Conservation (phyloP, 257 asterid species). For the Plantago ovata region DNA sequence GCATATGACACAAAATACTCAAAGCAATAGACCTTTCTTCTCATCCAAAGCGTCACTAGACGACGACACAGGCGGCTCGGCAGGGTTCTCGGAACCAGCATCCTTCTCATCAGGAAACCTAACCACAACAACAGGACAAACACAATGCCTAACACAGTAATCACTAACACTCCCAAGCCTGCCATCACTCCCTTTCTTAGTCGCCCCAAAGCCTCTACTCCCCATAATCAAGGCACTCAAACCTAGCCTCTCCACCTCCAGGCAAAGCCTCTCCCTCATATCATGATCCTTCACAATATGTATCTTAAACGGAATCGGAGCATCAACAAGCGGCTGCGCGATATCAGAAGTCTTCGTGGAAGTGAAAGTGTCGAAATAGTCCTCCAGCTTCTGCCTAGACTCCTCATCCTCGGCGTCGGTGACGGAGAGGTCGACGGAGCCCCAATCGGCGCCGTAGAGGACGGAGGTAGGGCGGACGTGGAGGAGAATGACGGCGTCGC, state of each 20-base stretch:
- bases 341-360: slow-evolving; percentile 1
- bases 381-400: slow-evolving; percentile 13
- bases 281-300: slow-evolving; percentile 18
- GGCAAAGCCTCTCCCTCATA: slow-evolving; percentile 14
- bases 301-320: slow-evolving; percentile 10
- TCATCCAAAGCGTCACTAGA: slow-evolving; percentile 10
- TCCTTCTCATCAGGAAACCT: slow-evolving; percentile 18
- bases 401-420: slow-evolving; percentile 1
- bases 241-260: slow-evolving; percentile 12
- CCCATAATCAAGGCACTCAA: slow-evolving; percentile 12
- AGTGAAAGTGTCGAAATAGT: slow-evolving; percentile 14
- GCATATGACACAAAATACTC: no score
- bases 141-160: slow-evolving; percentile 16
- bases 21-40: not conserved
- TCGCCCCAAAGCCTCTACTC: slow-evolving; percentile 14
- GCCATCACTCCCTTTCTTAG: not conserved
- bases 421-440: slow-evolving; percentile 5
- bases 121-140: slow-evolving; percentile 17
- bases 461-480: slow-evolving; percentile 57
- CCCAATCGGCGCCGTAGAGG: slow-evolving; percentile 35
- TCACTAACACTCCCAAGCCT: slow-evolving; percentile 15
- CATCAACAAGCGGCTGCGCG: slow-evolving; percentile 14
- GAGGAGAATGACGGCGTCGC: slow-evolving; percentile 72
- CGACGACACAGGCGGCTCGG: slow-evolving; percentile 9
- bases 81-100: not conserved